Conservation (phyloP, 2,329 filamentous ascomycete species). For the Fusarium sp. region DNA sequence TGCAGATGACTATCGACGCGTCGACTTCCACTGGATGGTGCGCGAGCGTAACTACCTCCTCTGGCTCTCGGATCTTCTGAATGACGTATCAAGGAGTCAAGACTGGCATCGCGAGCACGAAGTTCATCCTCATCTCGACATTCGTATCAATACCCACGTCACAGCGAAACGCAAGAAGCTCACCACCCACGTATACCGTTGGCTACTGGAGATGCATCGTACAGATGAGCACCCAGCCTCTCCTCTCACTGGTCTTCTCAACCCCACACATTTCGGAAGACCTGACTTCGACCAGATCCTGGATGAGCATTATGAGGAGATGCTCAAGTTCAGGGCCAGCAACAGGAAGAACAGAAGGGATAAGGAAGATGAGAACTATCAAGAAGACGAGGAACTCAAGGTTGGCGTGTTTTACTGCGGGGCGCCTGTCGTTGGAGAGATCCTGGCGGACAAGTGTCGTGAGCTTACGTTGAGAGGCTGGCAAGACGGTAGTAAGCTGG, state of each 20-base stretch:
- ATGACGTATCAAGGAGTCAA: slow-evolving; percentile 54
- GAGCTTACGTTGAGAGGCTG: slow-evolving; percentile 60
- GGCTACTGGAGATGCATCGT: slow-evolving; percentile 65
- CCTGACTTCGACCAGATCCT: slow-evolving; percentile 64
- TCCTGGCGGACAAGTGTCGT: slow-evolving; percentile 63
- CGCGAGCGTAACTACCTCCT: slow-evolving; percentile 64
- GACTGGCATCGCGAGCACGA: slow-evolving; percentile 50
- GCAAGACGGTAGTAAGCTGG: slow-evolving; percentile 60
- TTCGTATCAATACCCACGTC: slow-evolving; percentile 65
- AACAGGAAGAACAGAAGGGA: neutral
- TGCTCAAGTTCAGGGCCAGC: slow-evolving; percentile 50
- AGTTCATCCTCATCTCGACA: slow-evolving; percentile 55
- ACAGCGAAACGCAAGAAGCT: slow-evolving; percentile 64
- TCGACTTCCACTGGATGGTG: slow-evolving; percentile 70
- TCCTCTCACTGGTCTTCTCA: slow-evolving; percentile 62
- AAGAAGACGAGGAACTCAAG: slow-evolving; percentile 51
- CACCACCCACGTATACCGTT: slow-evolving; percentile 64
- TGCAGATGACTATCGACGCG: slow-evolving; percentile 55
- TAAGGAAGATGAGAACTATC: neutral
- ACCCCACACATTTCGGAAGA: slow-evolving; percentile 62
- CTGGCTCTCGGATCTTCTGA: slow-evolving; percentile 67
- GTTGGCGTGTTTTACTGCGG: slow-evolving; percentile 68
- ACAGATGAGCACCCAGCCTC: slow-evolving; percentile 61
- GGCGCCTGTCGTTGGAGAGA: slow-evolving; percentile 62
- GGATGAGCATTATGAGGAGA: slow-evolving; percentile 63